Evolutionary conservation across 2,329 filamentous ascomycete species (phyloP), one percentile per base, ranked within the genome.

Genomic region (Aspergillus melleus): DNA sequence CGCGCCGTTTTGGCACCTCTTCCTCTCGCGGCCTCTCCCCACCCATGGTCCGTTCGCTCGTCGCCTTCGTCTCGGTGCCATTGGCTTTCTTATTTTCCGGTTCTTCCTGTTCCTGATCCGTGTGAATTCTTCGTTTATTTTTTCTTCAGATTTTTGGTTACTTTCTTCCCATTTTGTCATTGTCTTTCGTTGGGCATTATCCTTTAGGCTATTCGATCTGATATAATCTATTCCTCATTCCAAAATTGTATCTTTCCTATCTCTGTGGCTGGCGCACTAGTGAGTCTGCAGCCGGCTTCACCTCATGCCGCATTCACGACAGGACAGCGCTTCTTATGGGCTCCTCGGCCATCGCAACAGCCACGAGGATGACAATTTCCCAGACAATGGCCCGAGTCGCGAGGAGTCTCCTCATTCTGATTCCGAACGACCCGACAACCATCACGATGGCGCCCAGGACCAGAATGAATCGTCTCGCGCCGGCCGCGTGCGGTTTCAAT

Each of bases 401-500:
- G 59, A 58, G 16, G 36, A 46, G 11, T 44, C 47, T 20, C 53
- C 49, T 52, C n/a, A 19, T 6, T 26, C 36, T 20, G 50, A 30
- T 51, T 19, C 49, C 14, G 52, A 54, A 12, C 14, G 29, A 26
- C 39, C 49, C 51, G 22, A 49, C 11, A 16, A 51, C 26, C 26
- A 29, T 29, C 26, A 29, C 16, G 57, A 47, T 9, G 19, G 50
- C 3, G n/a, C 24, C 6, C 20, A 52, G 4, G 54, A 51, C 14
- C 49, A 32, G n/a, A 32, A 32, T 30, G 59, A 58, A 42, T 22
- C 55, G 11, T 49, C 50, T 22, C 59, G 62, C 52, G 49, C 58
- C 16, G 55, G 60, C 29, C 61, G 66, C n/a, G 66, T 68, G 50
- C 55, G 66, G 20, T 68, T 68, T 49, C 65, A 58, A 29, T 68